phyloP scores from a whole-genome alignment of 305 asterid species.

The Solanum chacoense region DNA sequence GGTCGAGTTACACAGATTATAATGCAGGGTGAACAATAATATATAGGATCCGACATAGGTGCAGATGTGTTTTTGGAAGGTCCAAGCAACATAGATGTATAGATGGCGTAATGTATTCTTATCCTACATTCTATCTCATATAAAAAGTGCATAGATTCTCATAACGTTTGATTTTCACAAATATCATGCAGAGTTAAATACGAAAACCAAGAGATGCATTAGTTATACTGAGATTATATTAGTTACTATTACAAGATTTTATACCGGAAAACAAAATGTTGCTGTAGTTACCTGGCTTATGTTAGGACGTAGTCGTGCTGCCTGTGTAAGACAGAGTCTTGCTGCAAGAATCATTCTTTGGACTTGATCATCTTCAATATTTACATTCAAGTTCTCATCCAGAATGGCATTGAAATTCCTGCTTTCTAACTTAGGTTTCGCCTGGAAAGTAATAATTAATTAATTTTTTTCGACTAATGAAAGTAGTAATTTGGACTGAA shows the following conservation, averaged over 20 bases:
- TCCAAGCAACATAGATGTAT: background rate
- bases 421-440: slow-evolving; percentile 59
- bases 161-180: background rate
- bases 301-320: slow-evolving; percentile 79
- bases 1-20: background rate
- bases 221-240: background rate
- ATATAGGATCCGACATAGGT: background rate
- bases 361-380: slow-evolving; percentile 40
- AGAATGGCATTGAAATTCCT: slow-evolving; percentile 43
- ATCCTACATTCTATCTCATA: background rate
- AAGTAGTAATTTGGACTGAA: background rate
- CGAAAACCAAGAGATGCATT: background rate
- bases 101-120: background rate
- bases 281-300: slow-evolving; percentile 48
- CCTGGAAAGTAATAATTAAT: slow-evolving; percentile 22
- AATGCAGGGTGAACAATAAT: background rate
- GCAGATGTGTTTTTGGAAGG: background rate
- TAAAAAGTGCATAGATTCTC: background rate
- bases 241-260: background rate
- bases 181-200: background rate
- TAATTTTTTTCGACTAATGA: background rate
- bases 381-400: slow-evolving; percentile 49
- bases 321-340: slow-evolving; percentile 62
- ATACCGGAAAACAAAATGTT: background rate
- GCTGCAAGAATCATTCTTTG: slow-evolving; percentile 71